phyloP scores from a whole-genome alignment of 345 rosid genomes.

The Eucalyptus paniculata region DNA sequence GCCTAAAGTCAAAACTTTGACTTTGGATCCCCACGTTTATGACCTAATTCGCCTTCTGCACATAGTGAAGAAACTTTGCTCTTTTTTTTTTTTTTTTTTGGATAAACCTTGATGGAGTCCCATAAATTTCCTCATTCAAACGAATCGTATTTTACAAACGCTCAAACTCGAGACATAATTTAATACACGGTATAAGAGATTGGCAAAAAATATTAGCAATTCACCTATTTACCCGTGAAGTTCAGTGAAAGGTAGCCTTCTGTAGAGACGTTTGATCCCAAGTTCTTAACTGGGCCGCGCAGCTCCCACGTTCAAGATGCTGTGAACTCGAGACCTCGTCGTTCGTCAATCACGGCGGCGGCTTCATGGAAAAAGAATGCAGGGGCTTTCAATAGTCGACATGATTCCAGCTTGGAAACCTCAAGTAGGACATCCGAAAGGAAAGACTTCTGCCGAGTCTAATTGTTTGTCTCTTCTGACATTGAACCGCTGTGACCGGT shows the following conservation, averaged over 20 bases:
- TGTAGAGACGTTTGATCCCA: background rate
- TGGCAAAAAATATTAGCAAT: background rate
- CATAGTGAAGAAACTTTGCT: no score
- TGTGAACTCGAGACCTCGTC: background rate
- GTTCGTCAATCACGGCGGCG: background rate
- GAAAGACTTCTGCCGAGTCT: background rate
- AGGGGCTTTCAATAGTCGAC: background rate
- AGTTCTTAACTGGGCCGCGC: background rate
- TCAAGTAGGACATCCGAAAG: background rate
- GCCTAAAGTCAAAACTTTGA: no score
- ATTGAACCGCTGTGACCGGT: background rate
- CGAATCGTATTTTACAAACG: accelerated
- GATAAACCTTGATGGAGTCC: no score
- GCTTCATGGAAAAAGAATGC: background rate
- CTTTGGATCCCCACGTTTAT: no score
- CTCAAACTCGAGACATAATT: no score
- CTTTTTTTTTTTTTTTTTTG: no score
- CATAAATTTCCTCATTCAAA: no score
- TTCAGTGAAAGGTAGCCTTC: background rate
- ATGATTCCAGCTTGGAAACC: background rate
- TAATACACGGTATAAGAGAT: background rate
- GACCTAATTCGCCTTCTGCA: no score
- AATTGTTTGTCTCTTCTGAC: background rate
- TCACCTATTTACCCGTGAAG: background rate
- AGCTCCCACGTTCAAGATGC: background rate